Evolutionary conservation across 345 rosid genomes (phyloP), one percentile per base, ranked within the genome.

Genomic region (Lepidium didymum): DNA sequence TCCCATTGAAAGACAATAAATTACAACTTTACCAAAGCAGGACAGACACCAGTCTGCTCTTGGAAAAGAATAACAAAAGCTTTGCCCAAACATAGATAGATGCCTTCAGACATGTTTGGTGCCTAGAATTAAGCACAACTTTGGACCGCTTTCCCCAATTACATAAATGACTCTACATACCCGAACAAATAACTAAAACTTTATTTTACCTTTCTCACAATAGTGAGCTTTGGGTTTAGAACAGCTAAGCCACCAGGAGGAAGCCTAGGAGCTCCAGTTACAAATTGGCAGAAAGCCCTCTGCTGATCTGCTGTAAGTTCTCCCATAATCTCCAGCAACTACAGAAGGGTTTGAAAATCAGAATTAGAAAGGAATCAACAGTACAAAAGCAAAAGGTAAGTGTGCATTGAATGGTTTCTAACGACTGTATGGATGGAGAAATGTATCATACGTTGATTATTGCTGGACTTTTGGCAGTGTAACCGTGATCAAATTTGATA

Each of bases 201-300:
- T 18, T 12, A 3, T 71, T 6, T 68, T 89, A 95, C 98, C 98
- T 95, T 95, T 80, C 99, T 83, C 69, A 95, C 99, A 23, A 95
- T 95, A 25, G 99, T 95, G 68, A 95, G 77, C 81, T 89, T 95
- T 37, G 99, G 99, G 77, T 86, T 91, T 47, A 95, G 76, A 61
- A 91, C 98, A 1, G 99, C 97, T 76, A 95, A 73, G 59, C 99
- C 98, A 57, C 99, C 99, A 27, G 97, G 96, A 45, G 98, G 99
- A 75, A 95, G 90, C 76, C 98, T 81, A n/a, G 98, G 98, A 57
- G 98, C 99, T 65, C 99, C 99, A 11, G 99, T 95, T 36, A 95
- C 98, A 77, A 91, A 95, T 54, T 89, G 97, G 80, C 99, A 95
- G 85, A 95, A 95, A 33, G 99, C 86, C 62, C 90, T 87, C 81